Evolutionary conservation across 108 stramenopile species (phyloP).

Genomic region (Discostella pseudostelligera): DNA sequence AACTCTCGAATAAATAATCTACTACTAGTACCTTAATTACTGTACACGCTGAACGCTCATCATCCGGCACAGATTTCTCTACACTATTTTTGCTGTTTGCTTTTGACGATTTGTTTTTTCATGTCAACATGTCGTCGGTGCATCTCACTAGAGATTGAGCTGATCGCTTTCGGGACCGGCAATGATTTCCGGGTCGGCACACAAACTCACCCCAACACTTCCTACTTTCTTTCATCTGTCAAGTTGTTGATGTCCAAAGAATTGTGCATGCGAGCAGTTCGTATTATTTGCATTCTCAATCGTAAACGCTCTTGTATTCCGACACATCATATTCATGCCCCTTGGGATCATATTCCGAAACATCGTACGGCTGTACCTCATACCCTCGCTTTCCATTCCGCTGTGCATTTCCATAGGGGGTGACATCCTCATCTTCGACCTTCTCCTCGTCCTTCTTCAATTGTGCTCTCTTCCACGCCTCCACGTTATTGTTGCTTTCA

Average conservation of each 20-base stretch:
- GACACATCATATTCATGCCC: conserved; percentile 22
- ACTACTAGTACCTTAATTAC: too few species aligned
- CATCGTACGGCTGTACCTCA: conserved; percentile 27
- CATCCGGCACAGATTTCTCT: too few species aligned
- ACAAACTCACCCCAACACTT: too few species aligned
- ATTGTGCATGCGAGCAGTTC: too few species aligned
- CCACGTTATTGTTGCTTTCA: background rate
- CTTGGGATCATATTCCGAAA: conserved; percentile 16
- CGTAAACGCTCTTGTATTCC: conserved; percentile 44
- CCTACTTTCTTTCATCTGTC: too few species aligned
- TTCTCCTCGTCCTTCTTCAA: background rate
- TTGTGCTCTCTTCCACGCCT: background rate
- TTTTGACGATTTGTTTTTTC: background rate
- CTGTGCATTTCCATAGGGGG: conserved; percentile 11
- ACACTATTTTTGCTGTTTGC: too few species aligned
- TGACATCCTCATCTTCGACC: conserved; percentile 20
- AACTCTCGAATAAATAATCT: conserved; percentile 28
- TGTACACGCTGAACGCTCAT: too few species aligned
- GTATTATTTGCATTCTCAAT: conserved; percentile 2
- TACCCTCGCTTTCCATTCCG: conserved; percentile 9
- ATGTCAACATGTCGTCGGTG: background rate
- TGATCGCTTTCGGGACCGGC: background rate
- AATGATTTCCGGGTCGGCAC: too few species aligned
- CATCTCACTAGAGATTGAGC: background rate
- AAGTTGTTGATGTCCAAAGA: too few species aligned